Conservation (phyloP, 2,329 filamentous ascomycete species). For the Aspergillus ochraceus region DNA sequence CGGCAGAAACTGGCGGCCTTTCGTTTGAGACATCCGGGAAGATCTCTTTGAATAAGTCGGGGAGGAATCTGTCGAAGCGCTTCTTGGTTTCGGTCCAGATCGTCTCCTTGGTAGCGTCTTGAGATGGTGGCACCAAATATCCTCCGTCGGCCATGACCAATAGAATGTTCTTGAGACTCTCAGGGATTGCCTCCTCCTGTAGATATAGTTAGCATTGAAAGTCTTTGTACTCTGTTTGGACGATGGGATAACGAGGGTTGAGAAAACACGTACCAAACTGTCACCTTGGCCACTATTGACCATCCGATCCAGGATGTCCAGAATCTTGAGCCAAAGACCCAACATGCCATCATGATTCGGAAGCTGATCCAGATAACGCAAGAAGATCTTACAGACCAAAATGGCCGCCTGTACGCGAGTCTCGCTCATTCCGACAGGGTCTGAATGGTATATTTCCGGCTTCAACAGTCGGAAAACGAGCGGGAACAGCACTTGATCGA, state of each 20-base stretch:
- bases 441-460: conserved; percentile 89
- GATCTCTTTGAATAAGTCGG: conserved; percentile 58
- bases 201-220: not conserved
- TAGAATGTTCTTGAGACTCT: conserved; percentile 93
- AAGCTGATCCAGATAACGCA: conserved; percentile 86
- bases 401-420: conserved; percentile 90
- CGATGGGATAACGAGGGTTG: conserved; percentile 9
- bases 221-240: not conserved
- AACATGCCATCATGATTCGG: conserved; percentile 86
- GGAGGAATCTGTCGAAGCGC: conserved; percentile 60
- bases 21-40: conserved; percentile 48
- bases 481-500: conserved; percentile 89
- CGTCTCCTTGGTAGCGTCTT: conserved; percentile 51
- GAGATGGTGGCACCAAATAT: conserved; percentile 70
- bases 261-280: conserved; percentile 65
- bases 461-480: conserved; percentile 84
- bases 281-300: conserved; percentile 95
- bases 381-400: conserved; percentile 88
- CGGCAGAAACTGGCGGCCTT: conserved; percentile 16
- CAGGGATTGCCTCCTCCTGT: conserved; percentile 90
- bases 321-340: conserved; percentile 86
- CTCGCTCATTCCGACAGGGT: conserved; percentile 91
- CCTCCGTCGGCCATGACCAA: conserved; percentile 92
- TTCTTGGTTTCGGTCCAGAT: conserved; percentile 64
- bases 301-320: conserved; percentile 91